A percentile compares a stretch with the other conserved stretches of the same genome.
Evolutionary conservation across 768 basidiomycete species (phyloP).

Genomic region (Antrodiella citrinella): DNA sequence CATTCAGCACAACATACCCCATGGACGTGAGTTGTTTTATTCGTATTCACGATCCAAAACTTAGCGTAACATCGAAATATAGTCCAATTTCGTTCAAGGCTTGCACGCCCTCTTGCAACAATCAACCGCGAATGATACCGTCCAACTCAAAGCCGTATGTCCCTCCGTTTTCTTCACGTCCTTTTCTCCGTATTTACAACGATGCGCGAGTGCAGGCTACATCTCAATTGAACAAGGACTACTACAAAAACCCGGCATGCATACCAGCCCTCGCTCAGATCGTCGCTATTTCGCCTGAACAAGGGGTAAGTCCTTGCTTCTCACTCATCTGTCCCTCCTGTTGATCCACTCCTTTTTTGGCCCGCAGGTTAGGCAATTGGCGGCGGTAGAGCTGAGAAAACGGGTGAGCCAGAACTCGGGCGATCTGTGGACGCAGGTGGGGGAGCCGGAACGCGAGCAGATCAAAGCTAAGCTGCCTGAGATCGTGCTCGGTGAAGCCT

Average conservation of each 20-base stretch:
- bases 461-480: slow-evolving; percentile 83
- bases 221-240: slow-evolving; percentile 82
- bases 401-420: slow-evolving; percentile 76
- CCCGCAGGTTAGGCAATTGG: slow-evolving; percentile 96
- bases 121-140: slow-evolving; percentile 83
- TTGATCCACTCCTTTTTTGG: not conserved
- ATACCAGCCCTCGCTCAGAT: slow-evolving; percentile 88
- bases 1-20: slow-evolving; percentile 2
- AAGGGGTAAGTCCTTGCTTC: slow-evolving; percentile 50
- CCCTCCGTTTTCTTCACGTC: not conserved
- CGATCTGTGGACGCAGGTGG: slow-evolving; percentile 70
- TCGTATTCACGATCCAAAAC: slow-evolving; percentile 1
- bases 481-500: slow-evolving; percentile 67
- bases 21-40: slow-evolving; percentile 12
- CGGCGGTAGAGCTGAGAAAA: slow-evolving; percentile 95
- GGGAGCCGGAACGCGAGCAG: slow-evolving; percentile 60
- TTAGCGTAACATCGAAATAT: slow-evolving; percentile 11
- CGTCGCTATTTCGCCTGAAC: slow-evolving; percentile 76
- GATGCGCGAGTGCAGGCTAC: slow-evolving; percentile 57
- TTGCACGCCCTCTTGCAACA: slow-evolving; percentile 82
- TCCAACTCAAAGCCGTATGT: slow-evolving; percentile 80
- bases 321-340: not conserved
- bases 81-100: slow-evolving; percentile 71
- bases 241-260: slow-evolving; percentile 85
- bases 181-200: slow-evolving; percentile 5